These are phyloP conservation scores for Funneliformis geosporum DNA, from an alignment of 192 early-diverging fungal genomes.

Conservation along the genomic window DNA sequence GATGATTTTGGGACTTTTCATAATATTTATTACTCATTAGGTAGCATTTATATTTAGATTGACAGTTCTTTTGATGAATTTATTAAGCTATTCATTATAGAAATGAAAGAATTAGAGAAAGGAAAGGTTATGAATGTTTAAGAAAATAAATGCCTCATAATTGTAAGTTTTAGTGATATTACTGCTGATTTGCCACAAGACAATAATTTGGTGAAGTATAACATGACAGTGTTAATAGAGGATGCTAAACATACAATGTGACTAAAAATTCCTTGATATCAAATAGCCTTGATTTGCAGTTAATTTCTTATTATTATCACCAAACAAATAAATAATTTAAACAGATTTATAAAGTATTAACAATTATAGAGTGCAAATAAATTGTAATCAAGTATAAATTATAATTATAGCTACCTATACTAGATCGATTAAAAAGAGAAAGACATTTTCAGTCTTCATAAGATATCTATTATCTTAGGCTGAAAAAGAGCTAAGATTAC, in stretches of 20 bases:
- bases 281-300: background rate
- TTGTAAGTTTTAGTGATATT: background rate
- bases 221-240: background rate
- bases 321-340: background rate
- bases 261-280: background rate
- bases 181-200: conserved; percentile 3
- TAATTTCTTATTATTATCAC: background rate
- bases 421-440: background rate
- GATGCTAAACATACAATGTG: background rate
- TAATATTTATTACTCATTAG: background rate
- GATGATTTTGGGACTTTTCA: background rate
- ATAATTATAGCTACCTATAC: background rate
- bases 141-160: background rate
- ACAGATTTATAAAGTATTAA: background rate
- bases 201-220: background rate
- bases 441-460: background rate
- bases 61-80: background rate
- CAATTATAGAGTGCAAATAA: background rate
- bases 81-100: background rate
- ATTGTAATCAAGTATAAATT: background rate
- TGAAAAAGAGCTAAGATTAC: background rate
- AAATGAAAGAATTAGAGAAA: background rate
- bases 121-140: background rate
- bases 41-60: background rate
- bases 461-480: background rate